Conservation (phyloP, 108 stramenopile species). For the Phaeodactylum tricornutum region DNA sequence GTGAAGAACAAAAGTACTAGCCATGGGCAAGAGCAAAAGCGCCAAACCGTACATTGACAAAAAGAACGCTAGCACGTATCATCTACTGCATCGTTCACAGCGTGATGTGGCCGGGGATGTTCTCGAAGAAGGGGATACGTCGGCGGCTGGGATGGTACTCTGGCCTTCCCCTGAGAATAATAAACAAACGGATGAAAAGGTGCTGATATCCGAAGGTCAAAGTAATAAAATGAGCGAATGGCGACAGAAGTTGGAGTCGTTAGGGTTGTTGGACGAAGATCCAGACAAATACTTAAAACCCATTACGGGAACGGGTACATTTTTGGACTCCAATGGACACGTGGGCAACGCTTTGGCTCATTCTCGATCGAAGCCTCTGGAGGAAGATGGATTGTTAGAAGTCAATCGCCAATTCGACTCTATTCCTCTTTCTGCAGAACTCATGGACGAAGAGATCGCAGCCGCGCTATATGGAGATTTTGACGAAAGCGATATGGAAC, state of each 20-base stretch:
- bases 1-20: not conserved
- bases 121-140: slow-evolving; percentile 21
- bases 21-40: slow-evolving; percentile 80
- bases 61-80: slow-evolving; percentile 75
- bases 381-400: slow-evolving; percentile 40
- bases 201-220: slow-evolving; percentile 13
- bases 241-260: slow-evolving; percentile 16
- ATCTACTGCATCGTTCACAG: slow-evolving; percentile 70
- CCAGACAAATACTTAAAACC: slow-evolving; percentile 84
- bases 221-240: slow-evolving; percentile 10
- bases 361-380: slow-evolving; percentile 23
- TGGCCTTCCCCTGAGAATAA: slow-evolving; percentile 57
- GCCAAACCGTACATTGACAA: slow-evolving; percentile 87
- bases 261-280: slow-evolving; percentile 60
- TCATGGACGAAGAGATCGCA: slow-evolving; percentile 91
- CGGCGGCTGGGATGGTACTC: slow-evolving; percentile 29
- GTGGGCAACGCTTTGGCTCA: slow-evolving; percentile 27
- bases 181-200: slow-evolving; percentile 27
- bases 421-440: slow-evolving; percentile 75
- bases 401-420: slow-evolving; percentile 67
- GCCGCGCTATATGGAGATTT: slow-evolving; percentile 77
- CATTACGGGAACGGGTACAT: slow-evolving; percentile 53
- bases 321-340: slow-evolving; percentile 6
- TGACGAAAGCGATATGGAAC: slow-evolving; percentile 75
- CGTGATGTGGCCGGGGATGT: slow-evolving; percentile 67